These are phyloP conservation scores for Lunasporangiospora selenospora DNA, from an alignment of 192 early-diverging fungal genomes.

Conservation along the genomic window DNA sequence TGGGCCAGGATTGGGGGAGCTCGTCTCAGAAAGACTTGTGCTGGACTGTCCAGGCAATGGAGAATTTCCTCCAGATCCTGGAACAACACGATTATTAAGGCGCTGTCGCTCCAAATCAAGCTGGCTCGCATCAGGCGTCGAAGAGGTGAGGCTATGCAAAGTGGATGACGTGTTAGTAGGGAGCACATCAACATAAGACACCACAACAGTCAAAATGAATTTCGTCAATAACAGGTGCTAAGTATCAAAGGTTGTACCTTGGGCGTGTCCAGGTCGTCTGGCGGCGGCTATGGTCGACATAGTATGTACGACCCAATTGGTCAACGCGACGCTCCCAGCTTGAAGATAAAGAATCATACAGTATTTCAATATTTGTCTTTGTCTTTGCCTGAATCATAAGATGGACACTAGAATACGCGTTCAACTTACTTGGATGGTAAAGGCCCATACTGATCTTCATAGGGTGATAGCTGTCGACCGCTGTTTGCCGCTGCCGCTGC, in stretches of 20 bases:
- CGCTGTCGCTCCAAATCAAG: constrained; percentile 77
- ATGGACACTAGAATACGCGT: too few relatives aligned
- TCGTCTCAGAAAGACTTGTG: constrained; percentile 22
- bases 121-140: constrained; percentile 47
- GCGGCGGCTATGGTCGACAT: constrained; percentile 95
- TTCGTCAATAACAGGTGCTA: not conserved
- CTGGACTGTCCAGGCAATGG: constrained; percentile 30
- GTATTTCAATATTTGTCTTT: too few relatives aligned
- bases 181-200: not conserved
- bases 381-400: too few relatives aligned
- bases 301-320: constrained; percentile 92
- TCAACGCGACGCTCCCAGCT: constrained; percentile 97
- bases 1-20: constrained; percentile 52
- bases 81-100: constrained; percentile 83
- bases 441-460: constrained; percentile 63
- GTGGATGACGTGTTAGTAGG: not conserved
- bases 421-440: constrained; percentile 52
- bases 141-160: constrained; percentile 21
- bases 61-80: constrained; percentile 57
- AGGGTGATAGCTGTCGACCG: constrained; percentile 32
- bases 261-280: constrained; percentile 90
- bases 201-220: too few relatives aligned
- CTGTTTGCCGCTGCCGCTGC: constrained; percentile 8
- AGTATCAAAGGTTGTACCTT: constrained; percentile 9
- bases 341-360: not conserved